Evolutionary conservation across 331 rosid genomes (phyloP).

Genomic region (Prunus yedoensis): DNA sequence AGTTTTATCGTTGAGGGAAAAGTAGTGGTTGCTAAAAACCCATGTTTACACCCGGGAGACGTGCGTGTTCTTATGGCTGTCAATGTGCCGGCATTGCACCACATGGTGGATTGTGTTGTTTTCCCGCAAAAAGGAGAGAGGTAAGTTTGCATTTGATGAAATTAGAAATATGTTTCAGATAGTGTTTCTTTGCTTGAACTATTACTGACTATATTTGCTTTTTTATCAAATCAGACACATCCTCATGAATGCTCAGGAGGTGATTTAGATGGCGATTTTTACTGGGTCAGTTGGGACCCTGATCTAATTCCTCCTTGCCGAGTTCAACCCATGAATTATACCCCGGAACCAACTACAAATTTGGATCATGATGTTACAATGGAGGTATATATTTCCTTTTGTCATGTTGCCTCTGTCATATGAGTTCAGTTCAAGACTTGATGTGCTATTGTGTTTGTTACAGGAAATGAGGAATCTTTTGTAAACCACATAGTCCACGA

Average conservation of each 20-base stretch:
- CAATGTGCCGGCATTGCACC: conserved; percentile 31
- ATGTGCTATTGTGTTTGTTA: not conserved
- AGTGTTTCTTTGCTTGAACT: no score
- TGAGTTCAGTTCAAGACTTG: not conserved
- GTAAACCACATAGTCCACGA: conserved; percentile 26
- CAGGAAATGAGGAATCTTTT: conserved; percentile 39
- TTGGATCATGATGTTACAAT: conserved; percentile 40
- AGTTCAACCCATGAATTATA: not conserved
- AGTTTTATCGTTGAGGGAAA: conserved; percentile 22
- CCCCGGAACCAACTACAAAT: conserved; percentile 10
- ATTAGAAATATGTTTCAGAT: not conserved
- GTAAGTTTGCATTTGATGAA: conserved; percentile 20
- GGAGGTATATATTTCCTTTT: conserved; percentile 20
- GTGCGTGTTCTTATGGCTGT: conserved; percentile 41
- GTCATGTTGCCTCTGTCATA: not conserved
- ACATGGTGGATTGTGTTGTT: conserved; percentile 58
- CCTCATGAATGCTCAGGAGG: conserved; percentile 52
- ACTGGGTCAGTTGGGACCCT: conserved; percentile 44
- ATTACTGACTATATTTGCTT: not conserved
- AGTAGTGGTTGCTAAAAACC: conserved; percentile 68
- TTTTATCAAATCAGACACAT: conserved; percentile 26
- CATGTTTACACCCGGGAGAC: conserved; percentile 71
- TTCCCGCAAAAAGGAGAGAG: conserved; percentile 73
- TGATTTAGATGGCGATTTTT: conserved; percentile 42
- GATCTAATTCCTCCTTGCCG: conserved; percentile 31